Base-by-base conservation (phyloP, 2,329 filamentous ascomycete genomes). In the Rhytidhysteron rufulum region DNA sequence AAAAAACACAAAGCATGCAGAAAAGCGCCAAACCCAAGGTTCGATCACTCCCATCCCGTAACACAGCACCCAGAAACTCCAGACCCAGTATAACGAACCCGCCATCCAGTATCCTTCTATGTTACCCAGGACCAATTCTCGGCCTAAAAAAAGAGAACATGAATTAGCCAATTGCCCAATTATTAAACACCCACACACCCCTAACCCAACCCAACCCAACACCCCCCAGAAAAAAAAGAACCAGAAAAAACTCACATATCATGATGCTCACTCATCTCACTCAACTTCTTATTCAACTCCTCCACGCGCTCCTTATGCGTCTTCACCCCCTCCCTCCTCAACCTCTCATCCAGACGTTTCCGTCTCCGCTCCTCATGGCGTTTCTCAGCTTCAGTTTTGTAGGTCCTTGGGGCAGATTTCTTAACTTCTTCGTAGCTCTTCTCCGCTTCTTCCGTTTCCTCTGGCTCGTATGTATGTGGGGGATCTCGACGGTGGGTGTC, bases 221-320 rank as follows among this genome's bases (percentile, higher is more conserved):
- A 27, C 7, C 24, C 7, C 7, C 7, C 24, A 13, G 8, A 27
- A 27, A 33, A 33, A 8, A 32, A 13, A 32, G 7, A 30, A 17
- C 37, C 21, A 17, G 24, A 13, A 27, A 27, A 8, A 13, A 65
- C 71, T 53, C 67, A 77, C 90, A 98, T 98, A 63, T 98, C 93
- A 67, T 98, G 91, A 70, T 98, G 93, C 69, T 98, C 93, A 68
- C 88, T 95, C 58, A 98, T 69, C 50, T 83, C 86, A 50, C 88
- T 93, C 25, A 98, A 72, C 64, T 97, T 96, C 48, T 86, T 88
- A 64, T 98, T 98, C 54, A 97, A 72, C 63, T 96, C 89, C 65
- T 97, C 90, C 31, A 98, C 91, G 9, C 88, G 82, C 71, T 98
- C 87, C 65, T 97, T 97, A 67, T 98, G 93, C 21, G 90, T 95